Base-by-base conservation (phyloP, 768 basidiomycete genomes). In the Pleurotus salmoneostramineus region DNA sequence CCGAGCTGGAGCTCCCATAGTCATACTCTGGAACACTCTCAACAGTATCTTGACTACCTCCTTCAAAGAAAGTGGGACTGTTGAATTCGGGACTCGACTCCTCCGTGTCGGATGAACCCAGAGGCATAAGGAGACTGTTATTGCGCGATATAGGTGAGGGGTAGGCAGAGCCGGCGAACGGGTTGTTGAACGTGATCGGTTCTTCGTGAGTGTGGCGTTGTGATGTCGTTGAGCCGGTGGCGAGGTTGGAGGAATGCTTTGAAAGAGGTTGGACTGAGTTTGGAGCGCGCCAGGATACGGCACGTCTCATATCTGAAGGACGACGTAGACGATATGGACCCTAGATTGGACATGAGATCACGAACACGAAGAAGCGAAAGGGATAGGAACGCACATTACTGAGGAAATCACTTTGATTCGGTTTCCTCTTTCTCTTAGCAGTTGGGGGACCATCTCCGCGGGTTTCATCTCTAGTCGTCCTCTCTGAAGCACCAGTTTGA, bases 241-340 rank as follows among this genome's bases (percentile, higher is more conserved):
- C 12, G 11, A 50, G n/a, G 6, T n/a, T 6, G 6, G 50, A 51
- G 33, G 50, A 14, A 35, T 15, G 32, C 17, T 15, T 3, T 0
- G 5, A 5, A 2, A 31, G 8, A 7, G 50, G 4, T n/a, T 34
- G 36, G 6, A 42, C 43, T 3, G 52, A 15, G 37, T 55, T 55
- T 5, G 52, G 52, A 14, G 52, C 52, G n/a, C 52, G 36, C 52
- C 52, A 55, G 40, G 37, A 42, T 10, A 55, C 34, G 2, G 52
- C 36, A 27, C 52, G 52, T 12, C 40, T n/a, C 52, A 55, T 55
- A 27, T 55, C 52, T 4, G 52, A 55, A 40, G 52, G 52, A 11
- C 52, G 52, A 43, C 52, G 52, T 10, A 55, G 36, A 1, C 52
- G 52, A 43, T 55, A 55, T 14, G 52, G 52, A 33, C 52, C 52